A percentile compares a stretch with the other conserved stretches of the same genome.
phyloP scores from a whole-genome alignment of 306 rosid genomes.

The Prunus mongolica region DNA sequence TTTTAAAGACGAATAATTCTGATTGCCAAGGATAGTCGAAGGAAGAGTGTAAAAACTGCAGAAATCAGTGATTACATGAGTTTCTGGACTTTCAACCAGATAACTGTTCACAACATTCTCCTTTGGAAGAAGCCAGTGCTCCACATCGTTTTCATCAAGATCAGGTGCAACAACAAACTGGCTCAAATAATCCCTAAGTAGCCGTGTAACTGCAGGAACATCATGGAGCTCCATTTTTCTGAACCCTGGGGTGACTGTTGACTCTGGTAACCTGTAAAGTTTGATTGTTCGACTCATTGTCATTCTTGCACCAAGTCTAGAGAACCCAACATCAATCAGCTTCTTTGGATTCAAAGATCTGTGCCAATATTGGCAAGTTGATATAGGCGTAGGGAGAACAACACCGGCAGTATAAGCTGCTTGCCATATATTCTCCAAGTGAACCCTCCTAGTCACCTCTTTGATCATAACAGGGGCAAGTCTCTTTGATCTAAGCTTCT shows the following conservation, averaged over 20 bases:
- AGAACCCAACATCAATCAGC: constrained; percentile 93
- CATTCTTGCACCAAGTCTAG: constrained; percentile 97
- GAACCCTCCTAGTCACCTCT: constrained; percentile 97
- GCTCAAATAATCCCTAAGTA: constrained; percentile 68
- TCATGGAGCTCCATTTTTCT: constrained; percentile 86
- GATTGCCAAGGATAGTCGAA: constrained; percentile 55
- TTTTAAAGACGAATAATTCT: constrained; percentile 43
- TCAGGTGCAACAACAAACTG: constrained; percentile 79
- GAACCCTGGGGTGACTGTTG: constrained; percentile 81
- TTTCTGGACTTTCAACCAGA: constrained; percentile 84
- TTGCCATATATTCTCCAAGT: constrained; percentile 92
- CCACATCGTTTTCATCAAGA: constrained; percentile 83
- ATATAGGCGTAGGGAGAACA: constrained; percentile 85
- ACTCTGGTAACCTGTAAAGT: constrained; percentile 82
- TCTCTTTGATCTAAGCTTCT: constrained; percentile 94
- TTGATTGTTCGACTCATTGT: constrained; percentile 94
- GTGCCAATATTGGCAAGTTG: constrained; percentile 97
- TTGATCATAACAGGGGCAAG: constrained; percentile 99
- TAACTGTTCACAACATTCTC: constrained; percentile 81
- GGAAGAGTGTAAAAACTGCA: constrained; percentile 98
- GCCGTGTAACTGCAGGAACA: constrained; percentile 83
- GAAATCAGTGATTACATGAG: constrained; percentile 83
- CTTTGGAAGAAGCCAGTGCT: constrained; percentile 91
- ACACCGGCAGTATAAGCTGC: constrained; percentile 98
- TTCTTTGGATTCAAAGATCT: constrained; percentile 93